Percentiles rank a stretch among this genome's conserved stretches.
phyloP scores from a whole-genome alignment of 805 yeast species.

The Aciculoconidium aculeatum region DNA sequence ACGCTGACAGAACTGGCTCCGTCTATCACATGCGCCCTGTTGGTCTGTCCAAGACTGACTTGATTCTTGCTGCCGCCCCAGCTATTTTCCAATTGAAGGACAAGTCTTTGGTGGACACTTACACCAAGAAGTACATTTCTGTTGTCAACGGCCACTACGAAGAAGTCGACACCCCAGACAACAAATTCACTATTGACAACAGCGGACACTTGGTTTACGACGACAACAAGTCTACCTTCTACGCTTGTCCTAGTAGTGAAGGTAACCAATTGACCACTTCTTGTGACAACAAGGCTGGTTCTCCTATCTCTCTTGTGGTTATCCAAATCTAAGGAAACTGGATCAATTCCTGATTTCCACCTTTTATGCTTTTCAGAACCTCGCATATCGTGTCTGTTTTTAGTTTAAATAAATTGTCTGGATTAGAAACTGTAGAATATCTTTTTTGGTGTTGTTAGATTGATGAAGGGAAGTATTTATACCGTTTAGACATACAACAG shows the following conservation, averaged over 20 bases:
- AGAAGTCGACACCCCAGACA: constrained; percentile 6
- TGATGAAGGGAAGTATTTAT: too few species aligned
- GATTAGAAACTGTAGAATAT: too few species aligned
- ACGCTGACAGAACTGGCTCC: constrained; percentile 22
- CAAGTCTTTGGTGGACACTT: constrained; percentile 16
- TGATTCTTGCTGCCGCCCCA: constrained; percentile 9
- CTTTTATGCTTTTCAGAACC: too few species aligned
- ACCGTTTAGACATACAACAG: too few species aligned
- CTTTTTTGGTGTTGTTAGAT: too few species aligned
- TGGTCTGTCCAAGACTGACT: constrained; percentile 5
- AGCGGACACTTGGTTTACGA: constrained; percentile 12
- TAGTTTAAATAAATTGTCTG: too few species aligned
- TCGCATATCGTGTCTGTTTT: too few species aligned
- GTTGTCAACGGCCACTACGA: constrained; percentile 6
- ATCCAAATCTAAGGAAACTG: too few species aligned
- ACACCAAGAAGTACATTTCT: constrained; percentile 13
- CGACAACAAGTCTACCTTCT: constrained; percentile 8
- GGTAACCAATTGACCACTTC: constrained; percentile 7
- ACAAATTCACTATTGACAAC: constrained; percentile 8
- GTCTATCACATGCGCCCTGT: constrained; percentile 16
- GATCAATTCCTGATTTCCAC: too few species aligned
- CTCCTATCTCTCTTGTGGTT: constrained; percentile 2
- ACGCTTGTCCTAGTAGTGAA: constrained; percentile 9
- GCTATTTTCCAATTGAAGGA: constrained; percentile 18
- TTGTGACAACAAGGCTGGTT: constrained; percentile 2